Base-by-base conservation (phyloP, 164 flowering plant genomes). In the Saururus chinensis region DNA sequence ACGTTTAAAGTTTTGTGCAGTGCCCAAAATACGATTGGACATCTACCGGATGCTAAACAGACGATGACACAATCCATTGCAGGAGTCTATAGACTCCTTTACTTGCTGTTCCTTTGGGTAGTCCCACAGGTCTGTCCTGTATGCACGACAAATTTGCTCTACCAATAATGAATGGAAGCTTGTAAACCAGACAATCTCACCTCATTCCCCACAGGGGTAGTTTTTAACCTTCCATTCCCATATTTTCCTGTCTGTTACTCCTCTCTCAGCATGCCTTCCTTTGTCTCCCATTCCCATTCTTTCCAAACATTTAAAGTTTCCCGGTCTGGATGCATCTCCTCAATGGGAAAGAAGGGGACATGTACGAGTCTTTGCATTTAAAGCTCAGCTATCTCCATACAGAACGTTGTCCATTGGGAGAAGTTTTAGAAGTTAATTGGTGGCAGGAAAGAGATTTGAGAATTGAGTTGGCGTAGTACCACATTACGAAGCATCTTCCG, bases 91-190 rank as follows among this genome's bases (percentile, higher is more conserved):
- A 54, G 48, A 57, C 54, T 64, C 53, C 63, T 56, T 45, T 55
- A 40, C 35, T 45, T 45, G 49, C 35, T 59, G 66, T 64, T 54
- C 57, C 56, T 24, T 49, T 48, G 51, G 53, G 9, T 41, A 64
- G 84, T 68, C 84, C 85, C 82, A 83, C 84, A 70, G 75, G 74
- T 57, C 76, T 71, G 81, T 73, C 80, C 69, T 68, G 80, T 73
- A 75, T 73, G 78, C 71, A 49, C 66, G 82, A 81, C 82, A 79
- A 80, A 75, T 68, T 77, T 81, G 76, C 74, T 72, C 74, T 45
- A 60, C 79, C 85, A 78, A 78, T 81, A 80, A 78, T 79, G 73
- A 78, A 67, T 56, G 72, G 70, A 71, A 65, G 78, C 74, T 78
- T 76, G 70, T 62, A 64, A 77, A 67, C 70, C 74, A 76, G 71